A percentile compares a stretch with the other conserved stretches of the same genome.
Evolutionary conservation across 2,329 filamentous ascomycete species (phyloP).

Genomic region (Knoxdaviesia proteae): DNA sequence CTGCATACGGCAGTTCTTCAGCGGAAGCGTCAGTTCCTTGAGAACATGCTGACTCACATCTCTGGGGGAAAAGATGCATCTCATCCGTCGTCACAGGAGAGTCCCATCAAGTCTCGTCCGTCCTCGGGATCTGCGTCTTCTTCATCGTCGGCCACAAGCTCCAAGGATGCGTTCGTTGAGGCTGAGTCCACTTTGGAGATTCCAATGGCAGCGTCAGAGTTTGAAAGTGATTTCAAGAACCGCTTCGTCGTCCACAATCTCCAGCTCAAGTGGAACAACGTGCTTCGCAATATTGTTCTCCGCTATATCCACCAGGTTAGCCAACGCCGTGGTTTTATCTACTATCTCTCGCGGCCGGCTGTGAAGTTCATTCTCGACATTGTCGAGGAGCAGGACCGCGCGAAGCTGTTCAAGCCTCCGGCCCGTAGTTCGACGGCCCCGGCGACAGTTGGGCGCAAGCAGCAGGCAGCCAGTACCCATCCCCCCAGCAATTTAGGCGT

Average conservation of each 20-base stretch:
- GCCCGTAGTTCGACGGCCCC: slow-evolving; percentile 2
- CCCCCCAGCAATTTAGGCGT: too few relatives aligned
- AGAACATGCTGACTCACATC: slow-evolving; percentile 34
- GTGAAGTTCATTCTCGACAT: slow-evolving; percentile 98
- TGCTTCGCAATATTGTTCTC: slow-evolving; percentile 83
- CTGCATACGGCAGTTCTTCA: slow-evolving; percentile 33
- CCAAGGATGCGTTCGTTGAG: too few relatives aligned
- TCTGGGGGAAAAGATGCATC: neutral
- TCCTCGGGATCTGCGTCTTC: too few relatives aligned
- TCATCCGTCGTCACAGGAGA: too few relatives aligned
- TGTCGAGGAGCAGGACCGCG: slow-evolving; percentile 77
- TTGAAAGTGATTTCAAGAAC: slow-evolving; percentile 90
- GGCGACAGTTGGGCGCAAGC: too few relatives aligned
- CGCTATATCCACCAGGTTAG: slow-evolving; percentile 96
- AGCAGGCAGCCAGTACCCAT: too few relatives aligned
- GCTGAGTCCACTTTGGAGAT: too few relatives aligned
- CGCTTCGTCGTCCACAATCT: slow-evolving; percentile 96
- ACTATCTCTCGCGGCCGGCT: slow-evolving; percentile 87
- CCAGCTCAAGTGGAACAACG: slow-evolving; percentile 97
- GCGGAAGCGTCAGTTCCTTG: slow-evolving; percentile 36
- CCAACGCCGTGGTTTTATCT: slow-evolving; percentile 86
- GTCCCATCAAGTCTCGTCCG: too few relatives aligned
- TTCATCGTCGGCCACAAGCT: too few relatives aligned
- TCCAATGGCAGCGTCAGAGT: slow-evolving; percentile 26
- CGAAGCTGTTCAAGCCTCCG: slow-evolving; percentile 20